Evolutionary conservation across 2,329 filamentous ascomycete species (phyloP), one percentile per base, ranked within the genome.

Genomic region (Coniochaeta sp.): DNA sequence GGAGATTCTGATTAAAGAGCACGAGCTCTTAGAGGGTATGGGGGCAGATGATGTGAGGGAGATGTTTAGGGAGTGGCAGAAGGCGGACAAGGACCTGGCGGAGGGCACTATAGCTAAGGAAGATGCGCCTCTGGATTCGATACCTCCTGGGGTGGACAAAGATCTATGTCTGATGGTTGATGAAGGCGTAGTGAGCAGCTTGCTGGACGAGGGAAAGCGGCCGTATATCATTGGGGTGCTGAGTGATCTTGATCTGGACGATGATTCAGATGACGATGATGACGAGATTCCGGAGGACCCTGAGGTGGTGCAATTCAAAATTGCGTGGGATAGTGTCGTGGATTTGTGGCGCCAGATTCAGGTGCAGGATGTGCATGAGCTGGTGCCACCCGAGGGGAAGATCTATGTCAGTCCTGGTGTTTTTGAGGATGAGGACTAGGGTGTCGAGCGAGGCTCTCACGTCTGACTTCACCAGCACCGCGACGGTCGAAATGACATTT

Each of bases 121-220:
- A 34, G 52, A 55, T 19, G 52, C 26, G 16, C 17, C 28, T 10
- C 5, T 34, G 19, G 19, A 50, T 10, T 28, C 17, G 26, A 28
- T 55, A 28, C 52, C 52, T 32, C 28, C 28, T 55, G 52, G 52
- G 16, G 32, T 55, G 28, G 32, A 55, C 19, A 12, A 12, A 17
- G 52, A 55, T 55, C 54, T 34, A 10, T 34, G 28, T 56, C 22
- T 56, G 54, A 56, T 56, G 54, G 12, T 56, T 22, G 54, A 56
- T 24, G 54, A 56, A n/a, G 54, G 54, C n/a, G 54, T 56, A 10
- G 54, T 56, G 54, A 56, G 54, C n/a, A 56, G 54, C 54, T 38
- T 56, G 54, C 54, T 56, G 54, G 54, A 56, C 32, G 19, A 56
- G 30, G 54, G 34, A 14, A 34, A 22, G 54, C 6, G 30, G 54